Evolutionary conservation across 805 yeast genomes (phyloP), one percentile per base, ranked within the genome.

Genomic region (Groenewaldozyma tartarivorans): DNA sequence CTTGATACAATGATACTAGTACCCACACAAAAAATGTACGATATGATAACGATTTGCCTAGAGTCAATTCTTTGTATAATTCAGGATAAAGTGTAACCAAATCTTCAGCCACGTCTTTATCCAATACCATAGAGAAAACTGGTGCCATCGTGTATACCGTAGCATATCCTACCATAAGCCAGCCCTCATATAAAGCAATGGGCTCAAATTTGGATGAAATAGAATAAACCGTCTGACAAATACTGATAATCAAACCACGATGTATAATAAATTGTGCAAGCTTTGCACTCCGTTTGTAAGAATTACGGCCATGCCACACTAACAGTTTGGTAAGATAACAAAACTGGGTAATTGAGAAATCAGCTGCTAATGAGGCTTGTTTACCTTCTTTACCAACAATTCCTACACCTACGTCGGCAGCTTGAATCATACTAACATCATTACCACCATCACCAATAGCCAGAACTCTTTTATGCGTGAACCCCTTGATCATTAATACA

Each of bases 401-500:
- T 42, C 99, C 99, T 21, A 92, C 95, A 45, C 99, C 99, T 6
- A 92, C 96, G 65, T 94, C 96, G 0, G 99, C 98, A 50, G 94
- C 81, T 63, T 92, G 98, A 50, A 92, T 92, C 99, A 92, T 92
- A 52, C 94, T 83, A 26, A 92, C 99, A 62, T 92, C 99, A 55
- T 92, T 92, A 53, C 99, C 99, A 54, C 99, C 99, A 62, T 92
- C 99, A 42, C 99, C 99, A 50, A 92, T 94, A 56, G 97, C 92
- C 50, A 97, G 90, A 2, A 90, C 96, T 39, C 98, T 68, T 55
- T 84, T 85, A 4, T 85, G 84, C 0, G 97, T 92, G 22, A 75
- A 63, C 44, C 74, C 74, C 53, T 88, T 74, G 48, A 92, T 92
- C 48, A 81, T 66, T 20, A 74, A 52, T 0, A 97, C 96, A 41